Evolutionary conservation across 257 asterid genomes (phyloP), one percentile per base, ranked within the genome.

Genomic region (Nicotiana noctiflora): DNA sequence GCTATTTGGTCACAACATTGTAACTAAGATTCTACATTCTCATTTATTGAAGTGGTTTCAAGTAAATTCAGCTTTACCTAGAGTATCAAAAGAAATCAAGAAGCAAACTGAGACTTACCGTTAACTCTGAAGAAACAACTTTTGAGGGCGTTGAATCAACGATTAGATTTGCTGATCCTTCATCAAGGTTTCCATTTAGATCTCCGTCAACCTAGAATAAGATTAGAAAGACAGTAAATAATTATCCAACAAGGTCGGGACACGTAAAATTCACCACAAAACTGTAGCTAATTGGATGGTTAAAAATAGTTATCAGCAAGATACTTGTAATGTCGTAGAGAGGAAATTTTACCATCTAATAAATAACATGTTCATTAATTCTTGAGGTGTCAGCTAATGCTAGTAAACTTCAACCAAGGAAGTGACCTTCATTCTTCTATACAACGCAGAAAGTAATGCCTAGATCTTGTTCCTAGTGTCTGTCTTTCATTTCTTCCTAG

Each of bases 121-220:
- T 91, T 89, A 89, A 89, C 91, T 94, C 99, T 2, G 93, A 87
- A 81, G 97, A 94, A 81, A 86, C 95, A 62, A 94, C 98, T 94
- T 94, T 96, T 79, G 99, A 96, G 70, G 99, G 98, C 25, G 97
- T 85, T 68, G 92, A 83, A 90, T 96, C 99, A 82, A 91, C 91
- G 70, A 96, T 89, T 84, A 94, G 90, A 85, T 86, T 86, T 13
- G 98, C 94, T 81, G 98, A 88, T 87, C 87, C 98, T 84, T 96
- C 98, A 80, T 96, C 99, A 86, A 94, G 94, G 89, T 94, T 96
- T 81, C 97, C 97, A 52, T 87, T 89, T 62, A 87, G 86, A 85
- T 92, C 95, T 70, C 93, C 99, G 81, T 87, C 93, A 82, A 88
- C 90, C 98, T 92, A 89, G 86, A 62, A 90, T 61, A 82, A 82